Conservation (phyloP, 1,139 yeast genomes). For the Suhomyces choctaworum region DNA sequence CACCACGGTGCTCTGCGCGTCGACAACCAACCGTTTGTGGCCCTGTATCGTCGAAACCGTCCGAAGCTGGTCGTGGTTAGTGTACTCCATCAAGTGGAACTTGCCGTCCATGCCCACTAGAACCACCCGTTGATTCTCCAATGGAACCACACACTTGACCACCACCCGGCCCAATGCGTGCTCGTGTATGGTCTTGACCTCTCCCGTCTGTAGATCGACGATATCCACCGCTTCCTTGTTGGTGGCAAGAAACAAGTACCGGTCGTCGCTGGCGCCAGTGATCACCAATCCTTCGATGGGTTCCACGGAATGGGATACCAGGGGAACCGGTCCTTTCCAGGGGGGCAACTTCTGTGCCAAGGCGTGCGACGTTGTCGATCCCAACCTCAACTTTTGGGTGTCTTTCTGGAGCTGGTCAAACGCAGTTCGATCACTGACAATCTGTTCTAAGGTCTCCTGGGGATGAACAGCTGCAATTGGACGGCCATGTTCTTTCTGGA, state of each 20-base stretch:
- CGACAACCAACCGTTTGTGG: constrained; percentile 37
- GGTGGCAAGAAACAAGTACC: constrained; percentile 26
- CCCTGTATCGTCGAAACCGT: constrained; percentile 17
- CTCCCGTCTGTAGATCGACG: constrained; percentile 16
- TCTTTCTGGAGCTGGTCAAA: constrained; percentile 25
- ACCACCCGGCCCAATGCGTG: constrained; percentile 30
- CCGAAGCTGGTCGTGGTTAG: constrained; percentile 1
- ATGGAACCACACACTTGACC: constrained; percentile 31
- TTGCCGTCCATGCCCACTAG: constrained; percentile 46
- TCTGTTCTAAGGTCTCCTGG: constrained; percentile 49
- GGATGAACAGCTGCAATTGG: constrained; percentile 22
- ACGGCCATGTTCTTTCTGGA: constrained; percentile 49
- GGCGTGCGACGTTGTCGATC: constrained; percentile 8
- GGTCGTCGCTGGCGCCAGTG: constrained; percentile 20
- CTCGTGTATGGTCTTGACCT: constrained; percentile 11
- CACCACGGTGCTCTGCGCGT: constrained; percentile 24
- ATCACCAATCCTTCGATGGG: constrained; percentile 25
- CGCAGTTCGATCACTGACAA: constrained; percentile 51
- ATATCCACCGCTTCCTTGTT: constrained; percentile 26
- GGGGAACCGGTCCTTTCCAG: constrained; percentile 41
- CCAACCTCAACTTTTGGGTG: constrained; percentile 14
- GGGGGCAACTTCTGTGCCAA: constrained; percentile 7
- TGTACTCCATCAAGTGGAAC: constrained; percentile 21
- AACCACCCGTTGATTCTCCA: constrained; percentile 20
- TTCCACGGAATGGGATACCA: constrained; percentile 10